Percentiles rank a stretch among this genome's conserved stretches.
These are phyloP conservation scores for Chaetothyriales sp. DNA, from an alignment of 2,329 filamentous ascomycete genomes.

Conservation along the genomic window DNA sequence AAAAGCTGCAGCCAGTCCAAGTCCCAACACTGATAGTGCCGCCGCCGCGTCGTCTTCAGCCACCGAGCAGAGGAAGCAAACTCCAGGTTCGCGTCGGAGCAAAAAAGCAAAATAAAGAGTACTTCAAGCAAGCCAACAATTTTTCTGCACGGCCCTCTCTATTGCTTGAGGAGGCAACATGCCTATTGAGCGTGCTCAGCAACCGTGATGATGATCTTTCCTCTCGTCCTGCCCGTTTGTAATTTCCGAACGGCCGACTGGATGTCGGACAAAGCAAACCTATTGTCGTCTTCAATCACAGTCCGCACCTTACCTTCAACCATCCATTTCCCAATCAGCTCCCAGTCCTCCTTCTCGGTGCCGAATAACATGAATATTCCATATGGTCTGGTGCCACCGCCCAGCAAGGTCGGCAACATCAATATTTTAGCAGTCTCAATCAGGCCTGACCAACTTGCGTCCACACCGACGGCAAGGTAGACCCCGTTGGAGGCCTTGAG, in stretches of 20 bases:
- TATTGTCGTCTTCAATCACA: slow-evolving; percentile 37
- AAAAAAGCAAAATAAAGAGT: slow-evolving; percentile 20
- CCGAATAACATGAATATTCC: slow-evolving; percentile 21
- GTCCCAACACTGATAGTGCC: not conserved
- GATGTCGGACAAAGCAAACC: slow-evolving; percentile 38
- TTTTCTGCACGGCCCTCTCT: too few species aligned
- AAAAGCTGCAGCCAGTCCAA: not conserved
- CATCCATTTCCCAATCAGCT: slow-evolving; percentile 39
- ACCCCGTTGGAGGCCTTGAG: slow-evolving; percentile 35
- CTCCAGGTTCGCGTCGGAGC: slow-evolving; percentile 26
- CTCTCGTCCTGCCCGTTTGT: slow-evolving; percentile 31
- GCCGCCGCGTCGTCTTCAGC: not conserved
- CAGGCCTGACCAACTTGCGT: not conserved
- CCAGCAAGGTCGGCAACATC: not conserved
- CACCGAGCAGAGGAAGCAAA: slow-evolving; percentile 18
- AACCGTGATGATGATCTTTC: slow-evolving; percentile 15
- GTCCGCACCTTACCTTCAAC: slow-evolving; percentile 31
- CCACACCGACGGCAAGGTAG: slow-evolving; percentile 28
- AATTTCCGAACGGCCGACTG: slow-evolving; percentile 7
- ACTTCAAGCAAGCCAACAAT: not conserved
- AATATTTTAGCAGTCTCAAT: not conserved
- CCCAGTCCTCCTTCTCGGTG: slow-evolving; percentile 31
- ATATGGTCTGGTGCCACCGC: slow-evolving; percentile 17
- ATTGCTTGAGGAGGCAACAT: too few species aligned
- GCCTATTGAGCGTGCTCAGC: not conserved